These are phyloP conservation scores for Trebouxiophyceae sp. DNA, from an alignment of 163 green algal genomes.

Conservation along the genomic window DNA sequence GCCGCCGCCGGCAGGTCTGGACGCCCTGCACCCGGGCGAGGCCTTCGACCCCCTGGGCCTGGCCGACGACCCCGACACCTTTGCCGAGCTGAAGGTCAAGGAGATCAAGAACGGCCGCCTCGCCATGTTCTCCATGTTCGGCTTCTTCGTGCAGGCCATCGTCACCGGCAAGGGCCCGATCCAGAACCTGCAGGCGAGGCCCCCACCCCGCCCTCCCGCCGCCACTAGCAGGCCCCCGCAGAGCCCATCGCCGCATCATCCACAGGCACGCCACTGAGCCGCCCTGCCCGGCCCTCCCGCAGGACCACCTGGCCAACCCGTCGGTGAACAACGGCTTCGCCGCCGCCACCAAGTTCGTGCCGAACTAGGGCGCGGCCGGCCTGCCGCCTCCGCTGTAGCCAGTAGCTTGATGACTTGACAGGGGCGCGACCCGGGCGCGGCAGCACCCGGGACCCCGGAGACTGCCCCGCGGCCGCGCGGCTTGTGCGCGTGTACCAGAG, in stretches of 20 bases:
- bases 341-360: slow-evolving; percentile 27
- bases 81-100: slow-evolving; percentile 68
- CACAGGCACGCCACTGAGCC: too few relatives aligned
- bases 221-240: too few relatives aligned
- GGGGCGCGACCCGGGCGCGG: too few relatives aligned
- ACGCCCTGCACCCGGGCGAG: slow-evolving; percentile 9
- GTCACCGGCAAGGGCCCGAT: slow-evolving; percentile 67
- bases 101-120: slow-evolving; percentile 51
- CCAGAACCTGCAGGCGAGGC: slow-evolving; percentile 37
- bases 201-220: too few relatives aligned
- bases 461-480: too few relatives aligned
- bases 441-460: too few relatives aligned
- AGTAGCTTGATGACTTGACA: too few relatives aligned
- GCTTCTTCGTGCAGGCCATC: slow-evolving; percentile 68
- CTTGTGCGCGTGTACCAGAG: too few relatives aligned
- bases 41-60: slow-evolving; percentile 40
- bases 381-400: too few relatives aligned
- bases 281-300: too few relatives aligned
- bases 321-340: slow-evolving; percentile 36
- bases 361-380: too few relatives aligned
- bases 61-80: slow-evolving; percentile 76
- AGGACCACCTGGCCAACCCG: slow-evolving; percentile 36
- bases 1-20: neutral
- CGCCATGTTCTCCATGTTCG: slow-evolving; percentile 52
- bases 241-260: too few relatives aligned